Base-by-base conservation (phyloP, 2,329 filamentous ascomycete genomes). In the Aspergillus vadensis region DNA sequence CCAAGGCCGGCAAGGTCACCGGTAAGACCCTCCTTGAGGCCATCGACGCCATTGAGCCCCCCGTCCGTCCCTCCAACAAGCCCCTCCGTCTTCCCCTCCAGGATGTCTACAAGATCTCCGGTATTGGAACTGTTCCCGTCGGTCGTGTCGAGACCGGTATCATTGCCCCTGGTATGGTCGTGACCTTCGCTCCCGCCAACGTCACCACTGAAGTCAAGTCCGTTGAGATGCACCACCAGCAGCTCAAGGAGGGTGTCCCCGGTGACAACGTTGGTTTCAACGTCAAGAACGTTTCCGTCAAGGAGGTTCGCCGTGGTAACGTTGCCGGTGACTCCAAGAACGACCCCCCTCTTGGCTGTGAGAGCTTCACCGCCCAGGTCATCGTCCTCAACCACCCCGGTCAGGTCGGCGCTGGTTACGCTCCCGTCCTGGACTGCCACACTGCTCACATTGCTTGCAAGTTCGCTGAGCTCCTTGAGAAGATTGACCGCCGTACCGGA, bases 181-280 rank as follows among this genome's bases (percentile, higher is more conserved):
- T 98, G 75, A 98, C 94, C 85, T 98, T 98, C 83, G 95, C 95
- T 79, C 95, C 95, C 73, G 86, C 93, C 87, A 92, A 92, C 89
- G 93, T 99, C 82, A 98, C 95, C 89, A 98, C 95, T 88, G 95
- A 99, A 91, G 95, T 98, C 89, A 99, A 99, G 92, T 98, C 94
- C 83, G 95, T 99, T 78, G 95, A 99, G 88, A 99, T 99, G 95
- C 94, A 97, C 89, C 94, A 98, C 92, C 92, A 97, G 88, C 93
- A 97, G 90, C 93, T 99, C 74, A 66, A 81, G 70, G 90, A 97
- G 88, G 95, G 95, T 91, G 79, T 91, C 72, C 95, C 95, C 79
- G 95, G 95, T 89, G 95, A 99, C 91, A 99, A 99, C 88, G 95
- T 99, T 82, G 95, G 95, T 77, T 99, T 99, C 93, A 99, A 99